Conservation (phyloP, 176 grass and related monocot species). For the Paspalum vaginatum region DNA sequence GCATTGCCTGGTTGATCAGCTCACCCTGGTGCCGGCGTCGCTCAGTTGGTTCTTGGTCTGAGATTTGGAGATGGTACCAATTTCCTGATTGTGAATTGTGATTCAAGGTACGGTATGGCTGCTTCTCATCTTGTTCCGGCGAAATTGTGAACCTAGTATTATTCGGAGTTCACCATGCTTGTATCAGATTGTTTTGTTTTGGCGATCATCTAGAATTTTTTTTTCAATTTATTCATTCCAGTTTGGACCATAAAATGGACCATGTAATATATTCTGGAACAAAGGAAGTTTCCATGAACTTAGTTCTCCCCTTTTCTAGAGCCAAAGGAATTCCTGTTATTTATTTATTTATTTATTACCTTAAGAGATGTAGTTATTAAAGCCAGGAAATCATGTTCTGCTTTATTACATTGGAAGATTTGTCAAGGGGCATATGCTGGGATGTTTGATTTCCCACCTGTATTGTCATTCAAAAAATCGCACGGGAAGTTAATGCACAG, state of each 20-base stretch:
- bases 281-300: slow-evolving; percentile 37
- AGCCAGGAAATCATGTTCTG: neutral
- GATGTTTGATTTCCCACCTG: too few species aligned
- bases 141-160: neutral
- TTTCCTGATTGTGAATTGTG: neutral
- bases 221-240: neutral
- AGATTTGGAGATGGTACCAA: neutral
- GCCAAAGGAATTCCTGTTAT: neutral
- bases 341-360: neutral
- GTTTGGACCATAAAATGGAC: neutral
- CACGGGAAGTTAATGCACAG: too few species aligned
- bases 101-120: slow-evolving; percentile 30
- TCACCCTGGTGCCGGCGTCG: neutral
- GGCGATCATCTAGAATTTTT: neutral
- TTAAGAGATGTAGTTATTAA: neutral
- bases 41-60: neutral
- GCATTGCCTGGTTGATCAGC: neutral
- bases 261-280: neutral
- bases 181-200: neutral
- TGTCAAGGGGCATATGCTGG: too few species aligned
- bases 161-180: neutral
- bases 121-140: neutral
- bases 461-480: too few species aligned
- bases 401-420: neutral
- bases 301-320: neutral